Conservation (phyloP, 2,329 filamentous ascomycete species). For the Botrytis cinerea region DNA sequence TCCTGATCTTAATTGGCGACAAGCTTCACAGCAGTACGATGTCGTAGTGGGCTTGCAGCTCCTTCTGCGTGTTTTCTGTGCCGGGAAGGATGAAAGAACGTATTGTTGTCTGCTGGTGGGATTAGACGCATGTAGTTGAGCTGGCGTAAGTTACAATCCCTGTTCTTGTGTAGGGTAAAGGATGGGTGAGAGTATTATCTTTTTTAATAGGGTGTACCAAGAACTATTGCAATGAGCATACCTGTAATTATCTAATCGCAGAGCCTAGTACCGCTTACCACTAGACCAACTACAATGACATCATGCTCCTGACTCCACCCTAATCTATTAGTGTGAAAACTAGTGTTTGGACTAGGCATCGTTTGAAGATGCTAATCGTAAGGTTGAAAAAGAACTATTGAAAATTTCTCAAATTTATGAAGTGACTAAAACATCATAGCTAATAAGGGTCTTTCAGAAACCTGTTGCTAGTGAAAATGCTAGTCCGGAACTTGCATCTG, state of each 20-base stretch:
- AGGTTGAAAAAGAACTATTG: background rate
- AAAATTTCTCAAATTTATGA: background rate
- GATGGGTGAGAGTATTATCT: background rate
- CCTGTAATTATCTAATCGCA: background rate
- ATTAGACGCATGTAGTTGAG: background rate
- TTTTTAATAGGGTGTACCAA: background rate
- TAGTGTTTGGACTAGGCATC: background rate
- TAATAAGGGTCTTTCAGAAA: too few relatives aligned
- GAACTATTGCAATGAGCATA: background rate
- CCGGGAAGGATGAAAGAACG: background rate
- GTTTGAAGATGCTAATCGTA: background rate
- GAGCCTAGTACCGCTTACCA: background rate
- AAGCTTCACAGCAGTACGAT: background rate
- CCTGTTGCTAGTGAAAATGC: background rate
- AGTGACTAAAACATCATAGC: background rate
- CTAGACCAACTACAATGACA: background rate
- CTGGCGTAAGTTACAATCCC: background rate
- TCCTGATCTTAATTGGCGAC: background rate
- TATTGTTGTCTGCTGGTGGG: background rate
- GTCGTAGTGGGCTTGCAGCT: background rate
- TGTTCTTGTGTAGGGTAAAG: background rate
- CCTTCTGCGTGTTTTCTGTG: background rate
- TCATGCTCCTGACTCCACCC: background rate
- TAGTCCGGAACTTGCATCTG: background rate
- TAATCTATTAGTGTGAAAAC: background rate